Percentiles rank a stretch among this genome's conserved stretches.
phyloP scores from a whole-genome alignment of 768 basidiomycete species.

The Mycena kentingensis region DNA sequence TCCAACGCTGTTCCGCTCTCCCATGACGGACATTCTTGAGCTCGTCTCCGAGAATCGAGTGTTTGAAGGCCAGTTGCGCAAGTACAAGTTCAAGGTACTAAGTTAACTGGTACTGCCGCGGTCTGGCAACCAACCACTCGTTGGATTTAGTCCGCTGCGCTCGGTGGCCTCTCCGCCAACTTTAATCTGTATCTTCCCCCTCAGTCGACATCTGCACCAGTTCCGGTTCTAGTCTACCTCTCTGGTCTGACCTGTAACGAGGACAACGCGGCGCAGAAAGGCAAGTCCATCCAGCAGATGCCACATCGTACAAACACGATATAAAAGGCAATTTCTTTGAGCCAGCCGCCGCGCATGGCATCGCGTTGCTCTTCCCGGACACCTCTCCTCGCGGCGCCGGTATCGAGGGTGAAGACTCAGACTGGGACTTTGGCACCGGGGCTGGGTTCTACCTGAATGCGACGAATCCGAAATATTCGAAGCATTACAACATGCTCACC shows the following conservation, averaged over 20 bases:
- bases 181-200: constrained; percentile 91
- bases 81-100: constrained; percentile 88
- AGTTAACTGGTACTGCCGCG: no score
- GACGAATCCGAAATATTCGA: constrained; percentile 69
- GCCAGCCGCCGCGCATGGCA: constrained; percentile 81
- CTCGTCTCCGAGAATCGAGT: constrained; percentile 72
- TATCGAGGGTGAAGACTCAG: constrained; percentile 73
- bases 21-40: constrained; percentile 46
- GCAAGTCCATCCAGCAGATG: constrained; percentile 1
- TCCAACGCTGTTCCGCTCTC: constrained; percentile 8
- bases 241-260: constrained; percentile 90
- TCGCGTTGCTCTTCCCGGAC: constrained; percentile 93
- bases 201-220: constrained; percentile 46
- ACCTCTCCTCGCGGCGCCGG: constrained; percentile 94
- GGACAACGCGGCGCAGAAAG: constrained; percentile 90
- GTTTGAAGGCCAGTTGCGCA: constrained; percentile 78
- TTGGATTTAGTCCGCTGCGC: constrained; percentile 69
- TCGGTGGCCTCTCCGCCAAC: constrained; percentile 68
- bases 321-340: constrained; percentile 93
- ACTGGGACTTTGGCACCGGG: constrained; percentile 93
- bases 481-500: constrained; percentile 87
- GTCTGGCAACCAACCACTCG: no score
- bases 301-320: constrained; percentile 35
- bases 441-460: constrained; percentile 98
- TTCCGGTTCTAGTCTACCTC: constrained; percentile 79